Percentiles rank a stretch among this genome's conserved stretches.
Conservation (phyloP, 306 rosid genomes). For the Castanea crenata region DNA sequence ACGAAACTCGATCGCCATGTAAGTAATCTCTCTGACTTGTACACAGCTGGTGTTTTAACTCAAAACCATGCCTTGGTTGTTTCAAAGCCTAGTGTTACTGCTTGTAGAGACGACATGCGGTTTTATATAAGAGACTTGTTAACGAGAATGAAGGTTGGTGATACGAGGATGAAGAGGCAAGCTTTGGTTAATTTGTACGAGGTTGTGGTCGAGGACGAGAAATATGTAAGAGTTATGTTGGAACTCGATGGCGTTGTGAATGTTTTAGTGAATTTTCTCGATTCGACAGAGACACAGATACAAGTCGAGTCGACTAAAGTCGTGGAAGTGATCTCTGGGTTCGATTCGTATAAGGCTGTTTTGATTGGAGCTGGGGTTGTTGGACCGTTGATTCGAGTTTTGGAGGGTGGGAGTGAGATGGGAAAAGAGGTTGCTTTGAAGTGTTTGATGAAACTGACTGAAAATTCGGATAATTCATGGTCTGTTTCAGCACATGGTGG, state of each 20-base stretch:
- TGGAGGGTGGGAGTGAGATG: constrained; percentile 63
- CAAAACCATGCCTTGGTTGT: constrained; percentile 67
- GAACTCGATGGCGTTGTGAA: constrained; percentile 55
- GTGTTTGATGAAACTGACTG: constrained; percentile 67
- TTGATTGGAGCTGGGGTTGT: constrained; percentile 57
- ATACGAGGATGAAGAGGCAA: constrained; percentile 60
- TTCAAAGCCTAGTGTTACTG: constrained; percentile 62
- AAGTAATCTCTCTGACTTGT: constrained; percentile 49
- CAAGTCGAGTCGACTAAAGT: constrained; percentile 59
- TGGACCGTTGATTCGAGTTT: constrained; percentile 59
- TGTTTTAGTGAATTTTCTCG: constrained; percentile 50
- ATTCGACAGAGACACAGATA: constrained; percentile 55
- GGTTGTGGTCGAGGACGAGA: constrained; percentile 60
- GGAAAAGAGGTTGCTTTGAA: constrained; percentile 51
- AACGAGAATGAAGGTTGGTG: constrained; percentile 78
- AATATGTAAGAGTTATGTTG: constrained; percentile 56
- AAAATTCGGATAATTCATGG: constrained; percentile 86
- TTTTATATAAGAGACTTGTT: constrained; percentile 71
- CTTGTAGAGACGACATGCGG: constrained; percentile 79
- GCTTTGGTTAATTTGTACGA: constrained; percentile 53
- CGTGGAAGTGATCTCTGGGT: constrained; percentile 51
- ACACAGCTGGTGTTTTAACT: constrained; percentile 43
- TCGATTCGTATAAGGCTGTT: constrained; percentile 47
- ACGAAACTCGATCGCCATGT: constrained; percentile 55
- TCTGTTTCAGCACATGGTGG: constrained; percentile 92